These are phyloP conservation scores for Schizochytrium sp. DNA, from an alignment of 108 stramenopile genomes.

Conservation along the genomic window DNA sequence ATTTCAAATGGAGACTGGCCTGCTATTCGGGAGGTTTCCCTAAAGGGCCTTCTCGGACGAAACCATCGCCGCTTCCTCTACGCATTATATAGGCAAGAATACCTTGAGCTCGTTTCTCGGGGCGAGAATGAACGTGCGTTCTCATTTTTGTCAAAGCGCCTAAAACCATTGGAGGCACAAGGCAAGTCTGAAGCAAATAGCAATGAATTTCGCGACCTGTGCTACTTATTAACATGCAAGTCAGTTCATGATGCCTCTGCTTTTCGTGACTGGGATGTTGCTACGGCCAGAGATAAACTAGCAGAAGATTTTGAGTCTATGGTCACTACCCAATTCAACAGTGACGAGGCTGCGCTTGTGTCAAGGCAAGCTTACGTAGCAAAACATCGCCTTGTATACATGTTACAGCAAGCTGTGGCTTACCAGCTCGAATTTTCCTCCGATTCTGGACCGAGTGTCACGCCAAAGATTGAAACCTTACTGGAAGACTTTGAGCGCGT, in stretches of 20 bases:
- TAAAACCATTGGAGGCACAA: conserved; percentile 56
- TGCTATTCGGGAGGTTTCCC: neutral
- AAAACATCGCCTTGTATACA: conserved; percentile 46
- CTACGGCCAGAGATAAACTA: conserved; percentile 39
- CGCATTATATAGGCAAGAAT: conserved; percentile 39
- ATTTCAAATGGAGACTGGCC: conserved; percentile 14
- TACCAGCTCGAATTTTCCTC: conserved; percentile 48
- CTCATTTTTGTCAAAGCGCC: conserved; percentile 49
- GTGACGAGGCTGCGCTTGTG: conserved; percentile 36
- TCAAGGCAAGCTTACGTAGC: conserved; percentile 23
- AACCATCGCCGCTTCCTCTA: conserved; percentile 51
- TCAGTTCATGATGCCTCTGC: conserved; percentile 56
- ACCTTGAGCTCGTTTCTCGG: conserved; percentile 40
- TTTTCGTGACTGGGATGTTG: conserved; percentile 46
- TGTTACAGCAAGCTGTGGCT: conserved; percentile 46
- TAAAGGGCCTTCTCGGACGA: neutral
- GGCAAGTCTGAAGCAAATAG: neutral
- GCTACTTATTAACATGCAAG: conserved; percentile 57
- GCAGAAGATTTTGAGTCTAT: conserved; percentile 55
- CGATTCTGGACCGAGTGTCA: neutral
- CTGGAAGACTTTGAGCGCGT: conserved; percentile 49
- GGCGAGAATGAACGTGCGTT: conserved; percentile 59
- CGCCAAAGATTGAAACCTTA: conserved; percentile 41
- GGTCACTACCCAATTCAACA: conserved; percentile 36
- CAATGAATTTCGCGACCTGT: conserved; percentile 40